Evolutionary conservation across 257 asterid genomes (phyloP).

Genomic region (Solanum sitiens): DNA sequence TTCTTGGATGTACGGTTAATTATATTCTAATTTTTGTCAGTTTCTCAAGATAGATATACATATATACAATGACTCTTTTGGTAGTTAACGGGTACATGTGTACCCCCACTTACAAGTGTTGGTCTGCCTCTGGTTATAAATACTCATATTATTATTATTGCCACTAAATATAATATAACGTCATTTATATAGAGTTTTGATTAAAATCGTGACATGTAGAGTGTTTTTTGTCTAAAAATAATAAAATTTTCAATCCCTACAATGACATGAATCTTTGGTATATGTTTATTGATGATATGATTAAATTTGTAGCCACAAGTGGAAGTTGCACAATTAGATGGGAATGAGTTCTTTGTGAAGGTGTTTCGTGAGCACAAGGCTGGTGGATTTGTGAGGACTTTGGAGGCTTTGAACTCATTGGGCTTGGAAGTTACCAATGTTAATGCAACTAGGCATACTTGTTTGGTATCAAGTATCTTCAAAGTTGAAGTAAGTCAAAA

Average conservation of each 20-base stretch:
- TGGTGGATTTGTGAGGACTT: conserved; percentile 68
- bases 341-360: conserved; percentile 74
- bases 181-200: background rate
- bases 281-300: background rate
- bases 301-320: conserved; percentile 67
- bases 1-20: too few relatives aligned
- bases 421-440: conserved; percentile 72
- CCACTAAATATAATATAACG: background rate
- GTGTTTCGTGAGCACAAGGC: conserved; percentile 76
- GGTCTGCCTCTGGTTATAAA: too few relatives aligned
- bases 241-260: background rate
- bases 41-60: too few relatives aligned
- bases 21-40: too few relatives aligned
- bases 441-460: conserved; percentile 73
- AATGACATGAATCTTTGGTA: background rate
- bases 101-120: too few relatives aligned
- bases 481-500: conserved; percentile 61
- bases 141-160: background rate
- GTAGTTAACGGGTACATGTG: too few relatives aligned
- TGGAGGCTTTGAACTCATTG: conserved; percentile 65
- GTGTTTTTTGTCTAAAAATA: background rate
- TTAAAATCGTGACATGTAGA: background rate
- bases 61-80: too few relatives aligned
- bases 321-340: conserved; percentile 73
- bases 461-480: conserved; percentile 76